Evolutionary conservation across 2,329 filamentous ascomycete species (phyloP).

Genomic region (Hypoxylon sp.): DNA sequence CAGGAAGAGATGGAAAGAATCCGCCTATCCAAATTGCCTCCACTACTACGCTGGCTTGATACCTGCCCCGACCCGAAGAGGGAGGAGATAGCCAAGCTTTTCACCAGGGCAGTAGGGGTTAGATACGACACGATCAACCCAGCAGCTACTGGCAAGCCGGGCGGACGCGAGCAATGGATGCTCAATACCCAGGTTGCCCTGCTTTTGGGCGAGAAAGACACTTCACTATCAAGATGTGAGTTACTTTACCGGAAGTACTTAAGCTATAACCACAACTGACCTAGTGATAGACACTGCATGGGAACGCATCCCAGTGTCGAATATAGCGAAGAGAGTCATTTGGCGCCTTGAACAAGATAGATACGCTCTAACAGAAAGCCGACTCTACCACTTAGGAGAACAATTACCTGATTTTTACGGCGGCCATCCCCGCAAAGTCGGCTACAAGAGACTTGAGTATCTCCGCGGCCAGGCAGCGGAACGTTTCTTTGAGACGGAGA

Average conservation of each 20-base stretch:
- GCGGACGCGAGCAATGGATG: conserved; percentile 76
- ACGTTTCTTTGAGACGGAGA: conserved; percentile 69
- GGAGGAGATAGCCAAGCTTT: conserved; percentile 66
- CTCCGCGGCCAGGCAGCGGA: conserved; percentile 66
- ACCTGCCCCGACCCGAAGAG: conserved; percentile 66
- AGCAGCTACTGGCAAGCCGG: conserved; percentile 65
- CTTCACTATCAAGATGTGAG: conserved; percentile 72
- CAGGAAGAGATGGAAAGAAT: conserved; percentile 70
- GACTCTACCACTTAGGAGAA: conserved; percentile 67
- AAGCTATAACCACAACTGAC: conserved; percentile 17
- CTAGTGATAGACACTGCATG: conserved; percentile 67
- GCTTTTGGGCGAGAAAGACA: conserved; percentile 75
- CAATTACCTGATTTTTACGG: conserved; percentile 69
- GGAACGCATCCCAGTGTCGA: conserved; percentile 68
- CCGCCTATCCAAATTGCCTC: conserved; percentile 70
- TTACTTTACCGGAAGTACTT: conserved; percentile 43
- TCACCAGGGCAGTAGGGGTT: conserved; percentile 71
- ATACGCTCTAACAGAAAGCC: conserved; percentile 68
- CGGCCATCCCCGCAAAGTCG: conserved; percentile 61
- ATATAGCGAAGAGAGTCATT: conserved; percentile 70
- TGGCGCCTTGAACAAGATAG: conserved; percentile 71
- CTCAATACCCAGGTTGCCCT: conserved; percentile 75
- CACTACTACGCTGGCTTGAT: conserved; percentile 73
- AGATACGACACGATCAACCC: conserved; percentile 75
- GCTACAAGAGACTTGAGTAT: conserved; percentile 60